phyloP scores from a whole-genome alignment of 805 yeast species.

The Yamadazyma nakazawae region DNA sequence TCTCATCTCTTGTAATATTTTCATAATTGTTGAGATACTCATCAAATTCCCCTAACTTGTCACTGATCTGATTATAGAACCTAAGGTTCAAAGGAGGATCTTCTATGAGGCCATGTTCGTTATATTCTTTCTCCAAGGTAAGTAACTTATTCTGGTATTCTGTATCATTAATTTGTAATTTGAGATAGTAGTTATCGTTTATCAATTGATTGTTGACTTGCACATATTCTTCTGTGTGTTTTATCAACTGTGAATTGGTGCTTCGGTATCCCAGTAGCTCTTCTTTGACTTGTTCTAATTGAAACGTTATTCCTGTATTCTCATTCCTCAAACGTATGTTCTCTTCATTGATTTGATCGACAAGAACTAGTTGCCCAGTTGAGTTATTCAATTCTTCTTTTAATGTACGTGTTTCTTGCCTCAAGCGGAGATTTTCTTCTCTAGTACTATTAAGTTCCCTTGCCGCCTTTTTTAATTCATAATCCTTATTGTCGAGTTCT shows the following conservation, averaged over 20 bases:
- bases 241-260: neutral
- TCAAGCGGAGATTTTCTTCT: neutral
- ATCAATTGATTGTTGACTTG: neutral
- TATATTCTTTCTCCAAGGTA: constrained; percentile 6
- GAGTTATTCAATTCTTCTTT: neutral
- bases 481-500: neutral
- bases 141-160: constrained; percentile 6
- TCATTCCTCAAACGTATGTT: neutral
- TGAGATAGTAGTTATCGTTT: constrained; percentile 2
- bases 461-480: neutral
- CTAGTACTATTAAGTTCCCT: neutral
- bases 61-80: constrained; percentile 9
- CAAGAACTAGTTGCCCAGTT: neutral
- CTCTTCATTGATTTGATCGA: constrained; percentile 2
- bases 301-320: neutral
- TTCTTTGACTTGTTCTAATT: neutral
- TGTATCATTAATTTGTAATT: constrained; percentile 8
- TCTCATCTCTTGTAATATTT: neutral
- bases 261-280: neutral
- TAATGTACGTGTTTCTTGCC: neutral
- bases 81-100: constrained; percentile 5
- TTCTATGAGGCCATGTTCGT: constrained; percentile 1
- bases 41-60: constrained; percentile 10
- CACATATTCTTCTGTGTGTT: neutral
- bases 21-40: constrained; percentile 8